Conservation (phyloP, 305 asterid genomes). For the Fraxinus floribunda region DNA sequence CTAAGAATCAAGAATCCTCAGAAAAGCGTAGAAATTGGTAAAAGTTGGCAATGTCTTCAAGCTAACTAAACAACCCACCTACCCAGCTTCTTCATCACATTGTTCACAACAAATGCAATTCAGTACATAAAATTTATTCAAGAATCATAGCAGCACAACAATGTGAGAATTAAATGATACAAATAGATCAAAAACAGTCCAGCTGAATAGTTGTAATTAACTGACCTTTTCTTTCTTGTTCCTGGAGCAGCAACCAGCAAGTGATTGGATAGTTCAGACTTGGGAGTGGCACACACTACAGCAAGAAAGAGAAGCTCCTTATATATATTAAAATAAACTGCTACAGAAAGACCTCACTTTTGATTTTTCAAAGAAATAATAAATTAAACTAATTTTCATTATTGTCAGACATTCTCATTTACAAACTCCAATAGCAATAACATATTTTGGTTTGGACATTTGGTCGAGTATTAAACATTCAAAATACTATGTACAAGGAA, state of each 20-base stretch:
- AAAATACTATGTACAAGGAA: neutral
- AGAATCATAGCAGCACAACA: conserved; percentile 10
- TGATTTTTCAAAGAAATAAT: conserved; percentile 29
- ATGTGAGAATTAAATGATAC: conserved; percentile 26
- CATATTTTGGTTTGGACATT: neutral
- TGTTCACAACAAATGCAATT: conserved; percentile 24
- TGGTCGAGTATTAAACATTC: neutral
- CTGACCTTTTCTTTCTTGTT: conserved; percentile 34
- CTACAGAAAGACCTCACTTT: conserved; percentile 4
- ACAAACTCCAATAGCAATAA: neutral
- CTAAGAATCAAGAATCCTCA: conserved; percentile 23
- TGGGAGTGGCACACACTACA: conserved; percentile 29
- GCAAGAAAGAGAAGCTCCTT: conserved; percentile 33
- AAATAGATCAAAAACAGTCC: conserved; percentile 1
- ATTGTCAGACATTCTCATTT: neutral
- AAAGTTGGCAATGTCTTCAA: conserved; percentile 17
- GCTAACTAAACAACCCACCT: conserved; percentile 12
- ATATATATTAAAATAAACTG: neutral
- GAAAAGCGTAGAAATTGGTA: conserved; percentile 23
- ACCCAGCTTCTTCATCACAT: conserved; percentile 17
- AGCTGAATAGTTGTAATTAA: conserved; percentile 14
- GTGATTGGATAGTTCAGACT: neutral
- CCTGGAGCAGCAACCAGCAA: conserved; percentile 13
- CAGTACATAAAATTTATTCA: neutral
- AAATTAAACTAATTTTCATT: conserved; percentile 23